Base-by-base conservation (phyloP, 2,329 filamentous ascomycete genomes). In the Stachybotrys chlorohalonatus region DNA sequence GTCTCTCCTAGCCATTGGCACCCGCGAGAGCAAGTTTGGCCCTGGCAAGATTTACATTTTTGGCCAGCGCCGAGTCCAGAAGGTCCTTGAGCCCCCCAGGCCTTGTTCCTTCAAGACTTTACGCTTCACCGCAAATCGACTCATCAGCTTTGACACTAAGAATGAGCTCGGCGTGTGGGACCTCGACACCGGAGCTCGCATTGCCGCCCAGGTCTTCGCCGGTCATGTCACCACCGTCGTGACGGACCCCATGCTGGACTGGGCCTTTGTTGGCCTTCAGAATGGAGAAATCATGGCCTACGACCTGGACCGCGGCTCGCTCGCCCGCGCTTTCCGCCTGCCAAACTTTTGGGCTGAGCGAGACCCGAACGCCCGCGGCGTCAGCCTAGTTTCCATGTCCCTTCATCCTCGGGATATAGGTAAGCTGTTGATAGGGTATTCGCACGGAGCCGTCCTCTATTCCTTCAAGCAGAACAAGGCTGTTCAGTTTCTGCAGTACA, bases 371-470 rank as follows among this genome's bases (percentile, higher is more conserved):
- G 82, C 85, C 9, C 79, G 84, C 51, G 72, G 73, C 7, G 68
- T 72, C 8, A 69, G 85, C 11, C 77, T 97, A 39, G 81, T 96
- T 16, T 87, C 86, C 15, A 75, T 99, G 65, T 83, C 90, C 56
- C 79, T 97, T 62, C 94, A 97, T 65, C 92, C 94, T 2, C 82
- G 91, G 62, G 94, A 99, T 67, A 89, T 97, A 60, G 94, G 94
- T 5, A 91, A 90, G 64, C 77, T 99, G 31, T 73, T 99, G 55
- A 88, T 99, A 55, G 92, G 87, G n/a, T 99, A 97, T 68, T 83
- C 83, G 0, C 84, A 93, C 60, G 94, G 94, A 13, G 91, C 89
- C 6, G 90, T 90, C 50, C 81, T 94, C 57, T 99, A 95, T 71
- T 95, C 90, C 3, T 95, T 99, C 77, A 97, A 99, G 73, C 88